Conservation (phyloP, 2,329 filamentous ascomycete species). For the Beauveria asiatica region DNA sequence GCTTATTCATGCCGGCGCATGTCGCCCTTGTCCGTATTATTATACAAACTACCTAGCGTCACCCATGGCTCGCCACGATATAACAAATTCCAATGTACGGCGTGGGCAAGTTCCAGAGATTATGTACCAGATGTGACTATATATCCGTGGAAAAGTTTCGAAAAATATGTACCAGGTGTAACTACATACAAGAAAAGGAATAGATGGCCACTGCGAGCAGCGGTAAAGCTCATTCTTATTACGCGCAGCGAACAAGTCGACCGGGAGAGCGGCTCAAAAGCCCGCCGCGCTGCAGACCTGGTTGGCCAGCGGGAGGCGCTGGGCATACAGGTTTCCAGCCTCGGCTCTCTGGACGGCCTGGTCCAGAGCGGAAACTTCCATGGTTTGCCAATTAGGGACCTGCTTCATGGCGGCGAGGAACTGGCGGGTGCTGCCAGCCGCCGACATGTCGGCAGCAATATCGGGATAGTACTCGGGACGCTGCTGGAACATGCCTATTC, state of each 20-base stretch:
- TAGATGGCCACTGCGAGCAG: neutral
- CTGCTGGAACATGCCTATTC: conserved; percentile 9
- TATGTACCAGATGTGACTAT: neutral
- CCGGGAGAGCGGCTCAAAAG: neutral
- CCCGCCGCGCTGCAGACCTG: conserved; percentile 6
- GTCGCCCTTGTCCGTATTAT: too few species aligned
- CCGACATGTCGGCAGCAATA: conserved; percentile 10
- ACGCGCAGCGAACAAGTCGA: neutral
- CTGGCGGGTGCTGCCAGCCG: conserved; percentile 1
- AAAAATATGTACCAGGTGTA: neutral
- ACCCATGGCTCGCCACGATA: too few species aligned
- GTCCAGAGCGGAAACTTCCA: conserved; percentile 6
- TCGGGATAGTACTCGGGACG: conserved; percentile 7
- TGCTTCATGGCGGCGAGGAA: conserved; percentile 6
- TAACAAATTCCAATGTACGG: too few species aligned
- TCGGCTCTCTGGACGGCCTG: conserved; percentile 10
- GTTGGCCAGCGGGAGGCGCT: conserved; percentile 6
- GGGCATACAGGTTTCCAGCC: conserved; percentile 8
- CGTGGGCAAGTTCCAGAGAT: too few species aligned
- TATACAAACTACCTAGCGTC: too few species aligned
- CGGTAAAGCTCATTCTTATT: neutral
- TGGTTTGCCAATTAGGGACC: conserved; percentile 1
- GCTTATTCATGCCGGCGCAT: too few species aligned
- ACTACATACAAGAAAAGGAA: neutral
- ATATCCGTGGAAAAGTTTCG: neutral